Conservation (phyloP, 129 eudicot species). For the Lactuca saligna region DNA sequence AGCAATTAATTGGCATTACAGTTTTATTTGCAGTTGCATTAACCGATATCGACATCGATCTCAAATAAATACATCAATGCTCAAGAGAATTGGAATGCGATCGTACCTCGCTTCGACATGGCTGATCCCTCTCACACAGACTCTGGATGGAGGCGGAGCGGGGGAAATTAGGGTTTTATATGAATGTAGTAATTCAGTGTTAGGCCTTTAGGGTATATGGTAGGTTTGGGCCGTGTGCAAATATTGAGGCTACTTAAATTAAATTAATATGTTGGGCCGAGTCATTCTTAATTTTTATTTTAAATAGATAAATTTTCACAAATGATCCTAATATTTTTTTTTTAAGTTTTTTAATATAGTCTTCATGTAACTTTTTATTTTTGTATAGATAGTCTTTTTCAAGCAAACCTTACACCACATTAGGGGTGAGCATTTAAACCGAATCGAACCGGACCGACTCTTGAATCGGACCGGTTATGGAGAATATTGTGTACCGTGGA, state of each 20-base stretch:
- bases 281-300: too few relatives aligned
- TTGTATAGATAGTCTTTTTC: too few relatives aligned
- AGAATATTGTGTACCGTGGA: too few relatives aligned
- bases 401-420: too few relatives aligned
- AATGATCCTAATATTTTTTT: too few relatives aligned
- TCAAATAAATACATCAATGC: not conserved
- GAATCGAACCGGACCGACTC: too few relatives aligned
- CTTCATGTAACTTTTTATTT: too few relatives aligned
- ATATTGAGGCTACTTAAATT: not conserved
- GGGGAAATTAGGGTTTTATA: conserved; percentile 31
- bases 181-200: not conserved
- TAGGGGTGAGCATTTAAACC: too few relatives aligned
- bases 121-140: conserved; percentile 14
- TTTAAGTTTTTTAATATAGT: too few relatives aligned
- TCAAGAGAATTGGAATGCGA: not conserved
- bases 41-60: not conserved
- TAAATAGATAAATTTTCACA: too few relatives aligned
- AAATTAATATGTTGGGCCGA: not conserved
- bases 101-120: conserved; percentile 66
- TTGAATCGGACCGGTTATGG: too few relatives aligned
- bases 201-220: conserved; percentile 36
- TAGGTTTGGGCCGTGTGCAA: conserved; percentile 13
- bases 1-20: not conserved
- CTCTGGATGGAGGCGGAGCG: conserved; percentile 19
- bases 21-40: not conserved